Evolutionary conservation across 2,329 filamentous ascomycete genomes (phyloP), one percentile per base, ranked within the genome.

Genomic region (Bipolaris zeicola): DNA sequence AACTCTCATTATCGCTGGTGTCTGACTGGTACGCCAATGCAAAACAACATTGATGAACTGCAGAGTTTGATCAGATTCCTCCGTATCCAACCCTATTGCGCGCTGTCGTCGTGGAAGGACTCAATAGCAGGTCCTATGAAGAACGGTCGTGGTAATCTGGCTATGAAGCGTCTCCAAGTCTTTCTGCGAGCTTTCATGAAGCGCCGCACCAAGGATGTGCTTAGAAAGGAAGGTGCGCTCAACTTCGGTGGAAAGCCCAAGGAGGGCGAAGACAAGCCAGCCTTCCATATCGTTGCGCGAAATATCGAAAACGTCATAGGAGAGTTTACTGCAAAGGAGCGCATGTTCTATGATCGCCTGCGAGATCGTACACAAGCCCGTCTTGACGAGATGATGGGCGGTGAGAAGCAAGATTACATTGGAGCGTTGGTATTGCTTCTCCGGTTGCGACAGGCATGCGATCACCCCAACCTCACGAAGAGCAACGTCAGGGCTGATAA

Each of bases 141-240:
- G 79, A 91, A 90, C 59, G 93, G 93, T 6, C 89, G 90, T 58
- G 95, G 94, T 10, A 90, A 93, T 51, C 84, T 98, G 55, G 94
- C 95, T 14, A 96, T 99, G 73, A 85, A 88, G 48, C 86, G 95
- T 42, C 81, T 99, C 31, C 92, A 96, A 65, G 87, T 89, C 54
- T 87, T 96, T 59, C 80, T 99, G 3, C 89, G 90, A 52, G 94
- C 92, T 52, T 96, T 96, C 79, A 99, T 99, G 95, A 96, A 98
- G 80, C 88, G 95, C n/a, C 87, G 95, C 39, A 98, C 93, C 7
- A 99, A 99, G 77, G 92, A 96, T 20, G 91, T 99, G n/a, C 80
- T 99, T 58, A 96, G 95, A 77, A 84, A 92, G 66, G 91, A 91
- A 10, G 91, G 91, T 10, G 91, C 91, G 0, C 80, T 96, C 16